phyloP scores from a whole-genome alignment of 78 protist species.

The Mastigamoeba balamuthi region DNA sequence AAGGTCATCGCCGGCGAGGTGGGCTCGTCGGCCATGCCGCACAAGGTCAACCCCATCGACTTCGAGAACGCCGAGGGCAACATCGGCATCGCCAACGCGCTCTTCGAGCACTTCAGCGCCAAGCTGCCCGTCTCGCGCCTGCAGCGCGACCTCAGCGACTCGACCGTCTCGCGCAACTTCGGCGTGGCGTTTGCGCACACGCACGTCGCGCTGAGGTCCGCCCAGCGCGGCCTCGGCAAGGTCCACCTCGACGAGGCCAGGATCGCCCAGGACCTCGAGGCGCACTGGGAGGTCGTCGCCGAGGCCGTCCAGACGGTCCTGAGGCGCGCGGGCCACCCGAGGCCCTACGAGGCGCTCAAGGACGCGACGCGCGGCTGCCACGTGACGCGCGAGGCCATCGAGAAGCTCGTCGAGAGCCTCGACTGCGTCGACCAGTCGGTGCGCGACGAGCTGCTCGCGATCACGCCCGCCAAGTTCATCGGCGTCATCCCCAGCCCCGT shows the following conservation, averaged over 20 bases:
- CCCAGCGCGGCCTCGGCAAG: slow-evolving; percentile 64
- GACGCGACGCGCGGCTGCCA: slow-evolving; percentile 44
- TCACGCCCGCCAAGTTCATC: slow-evolving; percentile 55
- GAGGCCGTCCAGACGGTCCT: slow-evolving; percentile 81
- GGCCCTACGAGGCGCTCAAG: slow-evolving; percentile 70
- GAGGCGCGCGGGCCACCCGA: slow-evolving; percentile 65
- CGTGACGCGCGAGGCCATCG: slow-evolving; percentile 27
- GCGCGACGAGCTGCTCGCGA: slow-evolving; percentile 33
- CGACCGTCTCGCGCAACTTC: slow-evolving; percentile 69
- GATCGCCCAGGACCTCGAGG: slow-evolving; percentile 42
- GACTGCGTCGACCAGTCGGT: slow-evolving; percentile 29
- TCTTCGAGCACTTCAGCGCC: slow-evolving; percentile 49
- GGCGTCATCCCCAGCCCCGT: slow-evolving; percentile 27
- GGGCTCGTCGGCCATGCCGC: slow-evolving; percentile 87
- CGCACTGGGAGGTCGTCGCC: slow-evolving; percentile 71
- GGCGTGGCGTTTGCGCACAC: slow-evolving; percentile 64
- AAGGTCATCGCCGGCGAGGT: slow-evolving; percentile 64
- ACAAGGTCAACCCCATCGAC: slow-evolving; percentile 84
- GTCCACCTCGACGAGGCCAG: slow-evolving; percentile 22
- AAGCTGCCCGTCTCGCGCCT: slow-evolving; percentile 76
- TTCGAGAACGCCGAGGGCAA: slow-evolving; percentile 91
- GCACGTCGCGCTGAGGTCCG: slow-evolving; percentile 30
- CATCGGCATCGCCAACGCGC: slow-evolving; percentile 83
- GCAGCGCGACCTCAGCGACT: slow-evolving; percentile 83
- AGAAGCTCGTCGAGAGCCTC: slow-evolving; percentile 43